Percentiles rank a stretch among this genome's conserved stretches.
These are phyloP conservation scores for Coniosporium tulheliwenetii DNA, from an alignment of 2,329 filamentous ascomycete genomes.

Conservation along the genomic window DNA sequence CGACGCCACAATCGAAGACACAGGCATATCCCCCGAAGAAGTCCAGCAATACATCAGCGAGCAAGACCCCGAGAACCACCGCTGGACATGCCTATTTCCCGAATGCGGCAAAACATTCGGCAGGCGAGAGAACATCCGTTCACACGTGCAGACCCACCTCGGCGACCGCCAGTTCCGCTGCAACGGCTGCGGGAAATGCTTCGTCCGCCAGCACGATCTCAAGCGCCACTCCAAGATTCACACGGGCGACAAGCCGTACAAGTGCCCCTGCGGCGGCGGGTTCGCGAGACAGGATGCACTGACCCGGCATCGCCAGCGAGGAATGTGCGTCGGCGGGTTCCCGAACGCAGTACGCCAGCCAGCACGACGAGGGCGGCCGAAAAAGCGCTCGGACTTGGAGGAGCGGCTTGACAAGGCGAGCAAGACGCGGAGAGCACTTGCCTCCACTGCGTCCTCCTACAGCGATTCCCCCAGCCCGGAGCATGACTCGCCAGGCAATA, in stretches of 20 bases:
- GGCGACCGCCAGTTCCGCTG: constrained; percentile 93
- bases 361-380: constrained; percentile 49
- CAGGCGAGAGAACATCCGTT: constrained; percentile 98
- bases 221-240: constrained; percentile 98
- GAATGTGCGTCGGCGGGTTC: constrained; percentile 92
- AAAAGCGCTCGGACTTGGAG: constrained; percentile 44
- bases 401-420: constrained; percentile 40
- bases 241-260: constrained; percentile 87
- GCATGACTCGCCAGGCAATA: not conserved
- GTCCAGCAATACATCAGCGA: constrained; percentile 32
- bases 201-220: constrained; percentile 91
- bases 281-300: constrained; percentile 93
- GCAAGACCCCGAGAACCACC: constrained; percentile 24
- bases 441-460: not conserved
- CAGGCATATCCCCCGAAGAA: constrained; percentile 76
- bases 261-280: constrained; percentile 83
- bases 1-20: constrained; percentile 53
- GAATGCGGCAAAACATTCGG: constrained; percentile 82
- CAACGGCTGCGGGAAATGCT: constrained; percentile 85
- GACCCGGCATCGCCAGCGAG: constrained; percentile 83
- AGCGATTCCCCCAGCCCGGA: not conserved
- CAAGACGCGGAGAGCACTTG: constrained; percentile 27
- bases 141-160: constrained; percentile 93
- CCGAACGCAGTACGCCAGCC: constrained; percentile 59
- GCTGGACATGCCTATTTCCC: constrained; percentile 37